Conservation (phyloP, 2,329 filamentous ascomycete species). For the Neofusicoccum sp. region DNA sequence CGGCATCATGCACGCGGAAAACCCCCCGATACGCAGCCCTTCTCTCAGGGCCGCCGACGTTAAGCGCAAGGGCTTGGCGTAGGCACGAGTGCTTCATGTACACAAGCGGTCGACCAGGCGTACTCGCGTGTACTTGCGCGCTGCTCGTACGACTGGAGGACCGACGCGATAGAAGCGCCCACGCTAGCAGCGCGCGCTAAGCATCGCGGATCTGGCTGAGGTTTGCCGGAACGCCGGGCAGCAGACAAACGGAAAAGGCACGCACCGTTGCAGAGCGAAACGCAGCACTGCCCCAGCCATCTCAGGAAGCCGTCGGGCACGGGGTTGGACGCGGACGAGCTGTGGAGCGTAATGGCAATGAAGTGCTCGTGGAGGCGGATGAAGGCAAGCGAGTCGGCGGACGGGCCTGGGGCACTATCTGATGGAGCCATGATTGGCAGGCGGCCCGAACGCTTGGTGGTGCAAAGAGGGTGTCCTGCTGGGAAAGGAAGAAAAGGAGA, state of each 20-base stretch:
- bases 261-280: slow-evolving; percentile 13
- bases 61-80: not conserved
- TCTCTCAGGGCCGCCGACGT: not conserved
- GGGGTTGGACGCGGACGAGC: not conserved
- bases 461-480: not conserved
- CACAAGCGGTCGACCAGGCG: not conserved
- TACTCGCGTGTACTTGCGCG: not conserved
- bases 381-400: not conserved
- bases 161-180: too few relatives aligned
- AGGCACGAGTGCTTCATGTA: not conserved
- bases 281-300: slow-evolving; percentile 1
- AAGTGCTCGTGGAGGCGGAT: not conserved
- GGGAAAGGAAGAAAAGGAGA: not conserved
- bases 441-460: not conserved
- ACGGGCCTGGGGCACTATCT: not conserved
- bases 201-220: not conserved
- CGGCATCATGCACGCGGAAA: slow-evolving; percentile 7
- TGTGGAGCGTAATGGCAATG: slow-evolving; percentile 1
- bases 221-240: not conserved
- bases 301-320: not conserved
- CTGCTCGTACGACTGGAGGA: not conserved
- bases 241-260: not conserved
- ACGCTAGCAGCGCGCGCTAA: not conserved
- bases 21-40: slow-evolving; percentile 2
- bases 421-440: not conserved